Evolutionary conservation across 2,329 filamentous ascomycete genomes (phyloP), one percentile per base, ranked within the genome.

Genomic region (Neofusicoccum umdonicola): DNA sequence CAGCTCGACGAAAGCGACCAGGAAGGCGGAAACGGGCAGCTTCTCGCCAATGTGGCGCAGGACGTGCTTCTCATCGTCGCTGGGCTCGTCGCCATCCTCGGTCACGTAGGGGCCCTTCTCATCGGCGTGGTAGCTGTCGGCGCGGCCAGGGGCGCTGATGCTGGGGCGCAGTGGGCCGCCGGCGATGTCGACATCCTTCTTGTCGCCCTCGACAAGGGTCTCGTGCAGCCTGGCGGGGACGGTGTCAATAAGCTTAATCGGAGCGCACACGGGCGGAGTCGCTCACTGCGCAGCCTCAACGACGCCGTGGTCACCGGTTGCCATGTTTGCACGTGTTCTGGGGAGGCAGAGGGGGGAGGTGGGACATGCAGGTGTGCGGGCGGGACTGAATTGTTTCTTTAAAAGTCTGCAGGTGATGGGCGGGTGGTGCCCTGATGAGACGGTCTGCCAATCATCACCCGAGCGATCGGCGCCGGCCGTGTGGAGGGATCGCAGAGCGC

Each of bases 1-100:
- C 34, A 78, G 66, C 67, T 78, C 76, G 35, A 78, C 74, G 5
- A 76, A 67, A 4, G 75, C 75, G 48, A 78, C 72, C 17, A 77
- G 66, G 66, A 73, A 78, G 22, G 76, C 76, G 7, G 71, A 71
- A 60, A 70, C 71, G 15, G 76, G 76, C 37, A 78, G 66, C 35
- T 72, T 71, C 67, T 77, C 76, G 54, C 73, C 72, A 17, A 78
- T 69, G 52, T 73, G 71, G 34, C 75, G 71, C 35, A 78, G 68
- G 1, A 69, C 73, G 48, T 67, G 64, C 62, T 71, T 71, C 62
- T 78, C 76, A 19, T 74, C 66, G 19, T 76, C 74, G 34, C 68
- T 75, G 3, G 76, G 76, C 68, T 75, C 72, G 15, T 70, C 66
- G 27, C 74, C 73, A 19, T 66, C 64, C n/a, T 31, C 37, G 42